Base-by-base conservation (phyloP, 768 basidiomycete genomes). In the Suillus plorans region DNA sequence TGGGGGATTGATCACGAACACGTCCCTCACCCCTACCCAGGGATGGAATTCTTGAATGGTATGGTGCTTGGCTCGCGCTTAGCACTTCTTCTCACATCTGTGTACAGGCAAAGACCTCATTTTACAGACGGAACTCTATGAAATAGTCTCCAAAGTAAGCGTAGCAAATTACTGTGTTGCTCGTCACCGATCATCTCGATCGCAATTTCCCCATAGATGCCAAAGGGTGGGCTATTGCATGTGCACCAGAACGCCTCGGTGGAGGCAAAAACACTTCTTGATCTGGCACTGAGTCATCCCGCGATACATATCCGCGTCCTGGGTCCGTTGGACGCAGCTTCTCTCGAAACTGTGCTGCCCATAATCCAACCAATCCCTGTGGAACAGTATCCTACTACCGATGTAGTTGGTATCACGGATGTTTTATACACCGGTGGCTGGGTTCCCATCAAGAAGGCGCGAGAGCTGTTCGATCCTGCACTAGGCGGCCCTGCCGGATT, bases 41-140 rank as follows among this genome's bases (percentile, higher is more conserved):
- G 90, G 42, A 90, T 90, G 89, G 88, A 85, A 66, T 92, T 91
- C 69, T 72, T 91, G 68, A 90, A 88, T 56, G 88, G 89, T 87
- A 68, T 42, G 70, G 55, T 31, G 37, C 47, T 10, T 5, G 5
- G 50, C 13, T 22, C 60, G 1, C 5, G 16, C 22, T 22, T 61
- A 14, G 4, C 18, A n/a, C 52, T n/a, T 50, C 31, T 3, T 34
- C 42, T 28, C 41, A 57, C 31, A 20, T 63, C 58, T 53, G 9
- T 36, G 16, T 42, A 42, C 69, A 76, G 76, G 77, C 14, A 77
- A 70, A 63, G 61, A 68, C 20, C 68, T 72, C 4, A 82, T 83
- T 47, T 67, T 77, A 49, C 67, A 70, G 44, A 83, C 82, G 7
- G 69, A 67, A 45, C 67, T 84, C n/a, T 83, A 81, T 14, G 12